phyloP scores from a whole-genome alignment of 495 filamentous ascomycete genomes.

The Darksidea phi region DNA sequence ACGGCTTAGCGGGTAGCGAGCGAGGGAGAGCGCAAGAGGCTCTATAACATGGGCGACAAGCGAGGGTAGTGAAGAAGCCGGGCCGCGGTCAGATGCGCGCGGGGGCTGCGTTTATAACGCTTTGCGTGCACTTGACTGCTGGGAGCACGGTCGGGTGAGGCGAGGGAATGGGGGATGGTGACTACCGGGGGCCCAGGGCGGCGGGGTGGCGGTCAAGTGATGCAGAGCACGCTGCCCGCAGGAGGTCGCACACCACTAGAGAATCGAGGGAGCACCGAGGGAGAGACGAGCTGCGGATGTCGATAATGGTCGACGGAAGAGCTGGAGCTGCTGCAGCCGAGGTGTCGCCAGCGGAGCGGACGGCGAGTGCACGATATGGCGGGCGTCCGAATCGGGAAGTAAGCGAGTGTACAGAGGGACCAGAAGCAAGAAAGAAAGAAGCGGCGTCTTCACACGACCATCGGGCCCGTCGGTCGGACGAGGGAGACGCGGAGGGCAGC shows the following conservation, averaged over 20 bases:
- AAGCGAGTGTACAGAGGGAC: not conserved
- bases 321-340: not conserved
- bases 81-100: not conserved
- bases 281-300: slow-evolving; percentile 2
- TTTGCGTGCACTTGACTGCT: not conserved
- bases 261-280: slow-evolving; percentile 4
- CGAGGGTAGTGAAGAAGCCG: not conserved
- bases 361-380: not conserved
- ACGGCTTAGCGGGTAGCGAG: slow-evolving; percentile 2
- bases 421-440: not conserved
- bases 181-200: slow-evolving; percentile 15
- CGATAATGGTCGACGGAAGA: not conserved
- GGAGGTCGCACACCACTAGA: slow-evolving; percentile 24
- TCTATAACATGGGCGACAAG: slow-evolving; percentile 22
- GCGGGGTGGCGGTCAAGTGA: slow-evolving; percentile 23
- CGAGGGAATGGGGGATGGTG: slow-evolving; percentile 8
- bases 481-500: not conserved
- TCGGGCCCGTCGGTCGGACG: not conserved
- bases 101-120: not conserved
- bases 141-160: slow-evolving; percentile 5
- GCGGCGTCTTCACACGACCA: not conserved
- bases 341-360: not conserved
- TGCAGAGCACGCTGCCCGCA: slow-evolving; percentile 26
- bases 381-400: not conserved
- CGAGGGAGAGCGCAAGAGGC: slow-evolving; percentile 3